Percentiles rank a stretch among this genome's conserved stretches.
Conservation (phyloP, 805 yeast genomes). For the Saccharomyces cerevisiae region DNA sequence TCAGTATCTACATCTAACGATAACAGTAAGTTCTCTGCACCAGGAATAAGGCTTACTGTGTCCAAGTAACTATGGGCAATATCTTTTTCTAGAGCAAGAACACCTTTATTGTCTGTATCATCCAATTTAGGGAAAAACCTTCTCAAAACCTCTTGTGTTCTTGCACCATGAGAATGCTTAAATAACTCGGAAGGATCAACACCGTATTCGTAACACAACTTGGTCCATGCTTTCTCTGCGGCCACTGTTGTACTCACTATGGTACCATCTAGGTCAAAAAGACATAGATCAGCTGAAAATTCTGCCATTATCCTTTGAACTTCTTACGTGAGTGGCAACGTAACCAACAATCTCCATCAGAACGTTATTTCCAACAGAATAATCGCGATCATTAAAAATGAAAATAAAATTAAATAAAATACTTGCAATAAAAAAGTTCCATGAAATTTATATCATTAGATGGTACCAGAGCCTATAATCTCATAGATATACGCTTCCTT, state of each 20-base stretch:
- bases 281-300: constrained; percentile 18
- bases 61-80: constrained; percentile 61
- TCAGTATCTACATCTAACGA: constrained; percentile 34
- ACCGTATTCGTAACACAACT: constrained; percentile 45
- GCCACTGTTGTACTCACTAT: constrained; percentile 68
- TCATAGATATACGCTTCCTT: too few relatives aligned
- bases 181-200: constrained; percentile 58
- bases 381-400: too few relatives aligned
- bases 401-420: too few relatives aligned
- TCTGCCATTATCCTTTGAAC: neutral
- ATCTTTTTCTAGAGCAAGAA: constrained; percentile 50
- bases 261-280: constrained; percentile 80
- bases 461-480: too few relatives aligned
- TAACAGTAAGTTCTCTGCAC: constrained; percentile 52
- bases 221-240: constrained; percentile 67
- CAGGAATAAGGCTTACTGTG: constrained; percentile 59
- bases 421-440: too few relatives aligned
- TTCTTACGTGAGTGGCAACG: neutral
- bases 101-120: constrained; percentile 40
- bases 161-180: constrained; percentile 64
- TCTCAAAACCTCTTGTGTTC: constrained; percentile 62
- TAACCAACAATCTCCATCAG: too few relatives aligned
- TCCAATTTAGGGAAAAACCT: constrained; percentile 64
- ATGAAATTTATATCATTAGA: too few relatives aligned
- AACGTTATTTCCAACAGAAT: too few relatives aligned